Evolutionary conservation across 345 rosid genomes (phyloP).

Genomic region (Salix koriyanagi): DNA sequence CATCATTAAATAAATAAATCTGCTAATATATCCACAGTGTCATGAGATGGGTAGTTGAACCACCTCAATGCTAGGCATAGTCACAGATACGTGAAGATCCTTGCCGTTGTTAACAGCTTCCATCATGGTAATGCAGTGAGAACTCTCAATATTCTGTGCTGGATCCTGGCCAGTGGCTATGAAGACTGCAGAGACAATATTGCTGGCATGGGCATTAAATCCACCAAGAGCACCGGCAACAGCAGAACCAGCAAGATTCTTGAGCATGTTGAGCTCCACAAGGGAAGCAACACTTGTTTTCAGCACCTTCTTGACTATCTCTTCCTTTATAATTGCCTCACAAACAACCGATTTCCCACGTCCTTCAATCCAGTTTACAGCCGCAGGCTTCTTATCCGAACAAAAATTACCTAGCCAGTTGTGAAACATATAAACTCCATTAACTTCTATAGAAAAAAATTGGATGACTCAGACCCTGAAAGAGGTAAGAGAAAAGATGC

Average conservation of each 20-base stretch:
- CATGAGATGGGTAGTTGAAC: neutral
- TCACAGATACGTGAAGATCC: constrained; percentile 74
- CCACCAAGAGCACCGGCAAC: constrained; percentile 86
- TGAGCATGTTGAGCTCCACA: constrained; percentile 79
- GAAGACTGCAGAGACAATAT: constrained; percentile 76
- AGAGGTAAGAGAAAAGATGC: no score
- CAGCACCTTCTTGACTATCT: constrained; percentile 65
- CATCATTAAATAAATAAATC: neutral
- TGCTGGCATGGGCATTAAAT: constrained; percentile 85
- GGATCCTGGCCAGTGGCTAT: constrained; percentile 94
- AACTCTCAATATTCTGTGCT: constrained; percentile 83
- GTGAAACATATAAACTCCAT: neutral
- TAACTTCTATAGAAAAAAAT: neutral
- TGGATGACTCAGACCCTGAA: no score
- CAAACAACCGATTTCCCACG: constrained; percentile 88
- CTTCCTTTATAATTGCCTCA: constrained; percentile 76
- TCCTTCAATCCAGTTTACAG: constrained; percentile 95
- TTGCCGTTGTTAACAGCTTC: constrained; percentile 76
- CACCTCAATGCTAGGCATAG: constrained; percentile 89
- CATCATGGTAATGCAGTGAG: constrained; percentile 92
- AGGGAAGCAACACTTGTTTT: constrained; percentile 69
- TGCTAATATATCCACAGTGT: neutral
- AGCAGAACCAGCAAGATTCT: constrained; percentile 82
- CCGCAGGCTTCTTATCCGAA: constrained; percentile 90
- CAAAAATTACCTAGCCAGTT: constrained; percentile 58